Base-by-base conservation (phyloP, 1,284 basidiomycete genomes). In the Boletus sp. region DNA sequence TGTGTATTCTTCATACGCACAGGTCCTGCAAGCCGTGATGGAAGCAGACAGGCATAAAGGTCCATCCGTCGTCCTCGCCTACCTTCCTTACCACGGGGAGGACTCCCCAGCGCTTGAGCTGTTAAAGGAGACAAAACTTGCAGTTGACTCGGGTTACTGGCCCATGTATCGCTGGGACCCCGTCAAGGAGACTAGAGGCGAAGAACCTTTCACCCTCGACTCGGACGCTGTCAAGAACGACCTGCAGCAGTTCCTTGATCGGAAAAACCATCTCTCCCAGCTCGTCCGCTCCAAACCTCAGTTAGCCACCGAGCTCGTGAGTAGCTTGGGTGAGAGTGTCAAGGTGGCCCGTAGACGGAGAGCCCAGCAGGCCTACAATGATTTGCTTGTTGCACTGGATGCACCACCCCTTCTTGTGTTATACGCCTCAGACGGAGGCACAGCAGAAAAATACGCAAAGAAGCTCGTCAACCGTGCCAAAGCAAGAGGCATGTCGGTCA, bases 121-220 rank as follows among this genome's bases (percentile, higher is more conserved):
- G 16, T 75, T 99, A 50, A 94, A 95, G 68, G 94, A 97, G 75
- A 99, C 95, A 40, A 99, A 99, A 70, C 80, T 94, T 36, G 95
- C 94, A 7, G 91, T 99, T 40, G 94, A 97, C 62, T 82, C 91
- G 16, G 95, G 94, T 6, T 96, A 95, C 72, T 99, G 96, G 95
- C 95, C 96, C 1, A 76, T 99, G 41, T 99, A 97, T 77, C 82
- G 96, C 52, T 99, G 95, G 95, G 87, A 99, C 69, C 95, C 95
- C 0, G 77, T 78, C 55, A 87, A 88, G 61, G 90, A 91, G 61
- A 70, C 69, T 20, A 72, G 72, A 40, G 88, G 85, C 47, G 77
- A 84, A 61, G 90, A 94, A 58, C 88, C 92, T 38, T 99, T 99
- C 76, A 78, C 80, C 9, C 84, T 99, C 50, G 96, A 99, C 69